Base-by-base conservation (phyloP, 1,284 basidiomycete species). In the Ceratobasidium papillatum region DNA sequence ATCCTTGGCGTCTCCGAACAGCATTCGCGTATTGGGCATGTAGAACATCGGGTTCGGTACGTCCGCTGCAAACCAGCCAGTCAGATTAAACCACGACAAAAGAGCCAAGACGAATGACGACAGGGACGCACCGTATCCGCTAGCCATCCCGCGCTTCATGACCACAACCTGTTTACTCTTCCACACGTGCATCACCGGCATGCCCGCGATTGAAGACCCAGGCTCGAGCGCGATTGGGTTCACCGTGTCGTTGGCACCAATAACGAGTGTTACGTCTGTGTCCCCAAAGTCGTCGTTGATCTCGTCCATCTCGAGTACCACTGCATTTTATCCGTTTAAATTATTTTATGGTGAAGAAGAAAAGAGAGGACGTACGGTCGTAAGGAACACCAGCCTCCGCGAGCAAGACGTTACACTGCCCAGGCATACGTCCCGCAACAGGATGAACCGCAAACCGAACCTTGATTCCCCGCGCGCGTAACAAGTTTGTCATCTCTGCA, bases 31-130 rank as follows among this genome's bases (percentile, higher is more conserved):
- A 74, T 91, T 90, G 34, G 90, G 88, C 89, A 94, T 94, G 82
- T 90, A 95, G 85, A 95, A 95, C 88, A 95, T 91, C 27, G 93
- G 93, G 81, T 94, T 94, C 30, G 92, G 93, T 22, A 94, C 92
- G 80, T 94, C 93, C 75, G 93, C 93, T 93, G 80, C 76, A 79
- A 14, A 79, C 78, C 77, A 64, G 79, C 74, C 74, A 47, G 52
- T 64, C 64, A 36, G 41, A 22, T 38, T 51, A 27, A 11, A 43
- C 32, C 45, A 47, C 45, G n/a, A 38, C 45, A 14, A n/a, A 47
- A 52, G 4, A 27, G 2, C 7, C 22, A 49, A 49, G n/a, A 19
- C 47, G 19, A 9, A 43, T 17, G 45, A 19, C 8, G 45, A 64
- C 25, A 27, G 27, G 36, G n/a, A 72, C 85, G 59, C 76, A 91